Evolutionary conservation across 768 basidiomycete genomes (phyloP).

Genomic region (Rhodotorula diobovata): DNA sequence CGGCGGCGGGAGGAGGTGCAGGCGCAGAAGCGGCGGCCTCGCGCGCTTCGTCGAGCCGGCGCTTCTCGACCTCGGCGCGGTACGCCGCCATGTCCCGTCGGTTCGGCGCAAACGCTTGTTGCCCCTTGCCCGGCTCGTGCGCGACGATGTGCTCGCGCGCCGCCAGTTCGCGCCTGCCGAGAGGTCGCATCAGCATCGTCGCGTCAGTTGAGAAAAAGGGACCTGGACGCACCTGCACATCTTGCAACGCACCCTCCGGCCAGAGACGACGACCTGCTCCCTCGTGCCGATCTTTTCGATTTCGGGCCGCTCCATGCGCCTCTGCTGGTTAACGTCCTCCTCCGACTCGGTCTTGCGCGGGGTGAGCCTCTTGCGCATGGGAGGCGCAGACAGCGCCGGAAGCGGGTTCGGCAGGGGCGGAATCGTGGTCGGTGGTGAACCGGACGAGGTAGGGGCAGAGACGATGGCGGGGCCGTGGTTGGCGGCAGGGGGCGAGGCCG

Average conservation of each 20-base stretch:
- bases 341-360: conserved; percentile 17
- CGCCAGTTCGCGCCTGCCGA: conserved; percentile 41
- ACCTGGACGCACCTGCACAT: conserved; percentile 38
- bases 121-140: conserved; percentile 43
- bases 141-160: conserved; percentile 43
- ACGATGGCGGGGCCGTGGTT: neutral
- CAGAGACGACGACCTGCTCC: conserved; percentile 30
- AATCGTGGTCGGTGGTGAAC: neutral
- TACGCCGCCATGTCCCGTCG: conserved; percentile 42
- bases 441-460: neutral
- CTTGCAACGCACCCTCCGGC: conserved; percentile 39
- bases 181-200: neutral
- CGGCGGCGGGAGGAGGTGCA: neutral
- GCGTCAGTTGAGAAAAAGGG: neutral
- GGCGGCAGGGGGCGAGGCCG: neutral
- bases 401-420: neutral
- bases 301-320: neutral
- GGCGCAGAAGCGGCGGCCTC: neutral
- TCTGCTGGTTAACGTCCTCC: conserved; percentile 1
- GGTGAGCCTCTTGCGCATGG: conserved; percentile 28
- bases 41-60: conserved; percentile 31
- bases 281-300: conserved; percentile 37
- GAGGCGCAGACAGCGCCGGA: neutral
- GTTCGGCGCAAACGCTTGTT: conserved; percentile 42
- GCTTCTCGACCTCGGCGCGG: conserved; percentile 34